A percentile compares a stretch with the other conserved stretches of the same genome.
Evolutionary conservation across 352 stramenopile species (phyloP).

Genomic region (Pythium chondricola): DNA sequence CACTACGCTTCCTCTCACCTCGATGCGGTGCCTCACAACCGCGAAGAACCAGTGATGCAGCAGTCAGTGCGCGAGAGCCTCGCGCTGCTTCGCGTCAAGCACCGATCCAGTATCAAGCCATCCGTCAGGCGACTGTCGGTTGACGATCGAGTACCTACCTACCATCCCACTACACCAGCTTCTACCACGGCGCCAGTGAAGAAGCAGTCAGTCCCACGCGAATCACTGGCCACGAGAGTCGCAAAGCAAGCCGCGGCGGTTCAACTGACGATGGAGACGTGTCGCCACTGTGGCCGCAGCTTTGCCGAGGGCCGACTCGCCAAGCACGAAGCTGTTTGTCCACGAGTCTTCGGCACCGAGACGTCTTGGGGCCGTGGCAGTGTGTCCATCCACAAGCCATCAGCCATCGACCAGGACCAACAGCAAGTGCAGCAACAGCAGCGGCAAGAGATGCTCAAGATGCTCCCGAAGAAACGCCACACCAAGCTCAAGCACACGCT

Average conservation of each 20-base stretch:
- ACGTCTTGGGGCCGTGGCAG: conserved; percentile 57
- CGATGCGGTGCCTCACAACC: conserved; percentile 31
- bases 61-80: conserved; percentile 20
- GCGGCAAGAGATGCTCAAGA: conserved; percentile 9
- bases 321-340: conserved; percentile 80
- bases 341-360: conserved; percentile 73
- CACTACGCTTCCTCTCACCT: conserved; percentile 72
- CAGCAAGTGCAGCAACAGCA: not conserved
- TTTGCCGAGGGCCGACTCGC: conserved; percentile 74
- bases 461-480: conserved; percentile 12
- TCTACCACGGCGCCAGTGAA: not conserved
- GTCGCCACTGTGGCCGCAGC: conserved; percentile 66
- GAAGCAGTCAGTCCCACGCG: too few relatives aligned
- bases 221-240: too few relatives aligned
- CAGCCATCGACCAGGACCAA: not conserved
- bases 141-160: conserved; percentile 2
- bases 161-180: conserved; percentile 2
- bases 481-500: conserved; percentile 45
- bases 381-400: conserved; percentile 3
- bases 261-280: conserved; percentile 43
- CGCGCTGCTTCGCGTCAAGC: conserved; percentile 16
- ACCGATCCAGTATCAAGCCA: conserved; percentile 13
- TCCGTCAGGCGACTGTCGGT: conserved; percentile 3
- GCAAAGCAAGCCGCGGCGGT: conserved; percentile 14
- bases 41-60: not conserved